Evolutionary conservation across 805 yeast species (phyloP), one percentile per base, ranked within the genome.

Genomic region (Kazachstania bromeliacearum): DNA sequence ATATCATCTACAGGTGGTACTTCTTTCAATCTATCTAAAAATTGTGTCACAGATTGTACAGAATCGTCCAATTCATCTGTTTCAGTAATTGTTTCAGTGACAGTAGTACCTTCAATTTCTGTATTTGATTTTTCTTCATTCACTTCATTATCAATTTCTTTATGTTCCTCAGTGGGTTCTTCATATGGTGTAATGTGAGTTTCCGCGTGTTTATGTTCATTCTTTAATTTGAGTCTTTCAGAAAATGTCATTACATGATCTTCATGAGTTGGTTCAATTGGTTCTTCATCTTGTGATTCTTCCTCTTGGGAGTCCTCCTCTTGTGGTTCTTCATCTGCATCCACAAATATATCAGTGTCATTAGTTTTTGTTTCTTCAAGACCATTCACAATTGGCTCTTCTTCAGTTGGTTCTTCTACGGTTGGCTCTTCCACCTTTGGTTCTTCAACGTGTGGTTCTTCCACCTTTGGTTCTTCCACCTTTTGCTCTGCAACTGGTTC

Each of bases 1-100:
- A 80, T 71, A 53, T 80, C 75, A 33, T 67, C 71, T 38, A 82
- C 71, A 14, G 69, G 65, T 34, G 60, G 55, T 7, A 77, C 77
- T 4, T 51, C 50, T 18, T 63, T 47, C 36, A 81, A 49, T 46
- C 57, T 64, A 26, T 67, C 67, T 39, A 79, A 63, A 51, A 78
- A 71, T 38, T 68, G 63, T 16, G 85, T 63, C 50, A 80, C 68
- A 18, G 74, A 19, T 22, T 12, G 16, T 5, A 19, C n/a, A 65
- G n/a, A 42, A 26, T 33, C 41, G 39, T 15, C 56, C 45, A 23
- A 59, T 55, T 33, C 43, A 28, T 37, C 46, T 16, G 47, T 44
- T 22, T 38, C 42, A 35, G 28, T 34, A 9, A 25, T 38, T 25
- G 39, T 45, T 34, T 47, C 41, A n/a, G 30, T 42, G 23, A 41